phyloP scores from a whole-genome alignment of 1,284 basidiomycete genomes.

The Coniferiporia weirii region DNA sequence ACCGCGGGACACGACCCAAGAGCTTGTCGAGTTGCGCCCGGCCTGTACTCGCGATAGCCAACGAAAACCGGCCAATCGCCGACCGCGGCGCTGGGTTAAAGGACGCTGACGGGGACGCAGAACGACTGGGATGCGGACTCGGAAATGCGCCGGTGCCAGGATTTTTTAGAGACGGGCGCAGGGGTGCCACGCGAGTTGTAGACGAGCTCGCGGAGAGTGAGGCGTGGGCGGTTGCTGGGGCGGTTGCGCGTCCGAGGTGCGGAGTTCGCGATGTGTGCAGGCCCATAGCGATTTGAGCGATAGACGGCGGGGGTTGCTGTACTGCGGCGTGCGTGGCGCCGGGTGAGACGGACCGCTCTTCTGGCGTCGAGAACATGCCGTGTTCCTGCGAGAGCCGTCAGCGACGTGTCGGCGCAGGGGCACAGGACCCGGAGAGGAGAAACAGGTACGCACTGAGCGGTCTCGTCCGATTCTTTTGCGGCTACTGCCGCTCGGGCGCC shows the following conservation, averaged over 20 bases:
- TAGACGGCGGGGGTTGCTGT: conserved; percentile 10
- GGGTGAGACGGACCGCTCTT: conserved; percentile 11
- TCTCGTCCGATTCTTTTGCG: neutral
- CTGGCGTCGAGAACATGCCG: conserved; percentile 19
- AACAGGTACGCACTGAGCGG: conserved; percentile 4
- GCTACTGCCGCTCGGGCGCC: conserved; percentile 8
- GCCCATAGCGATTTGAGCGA: conserved; percentile 19
- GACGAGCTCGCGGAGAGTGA: conserved; percentile 6
- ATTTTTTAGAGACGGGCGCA: conserved; percentile 18
- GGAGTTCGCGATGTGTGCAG: conserved; percentile 18
- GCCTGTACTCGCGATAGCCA: neutral
- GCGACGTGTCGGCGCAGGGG: neutral
- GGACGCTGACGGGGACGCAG: conserved; percentile 12
- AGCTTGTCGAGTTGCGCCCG: conserved; percentile 12
- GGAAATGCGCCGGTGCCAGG: neutral
- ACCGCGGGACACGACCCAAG: neutral
- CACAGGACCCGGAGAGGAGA: neutral
- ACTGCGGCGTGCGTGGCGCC: neutral
- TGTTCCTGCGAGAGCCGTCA: conserved; percentile 5
- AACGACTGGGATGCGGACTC: conserved; percentile 5
- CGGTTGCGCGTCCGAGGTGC: conserved; percentile 13
- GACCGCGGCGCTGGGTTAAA: neutral
- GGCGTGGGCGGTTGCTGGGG: neutral
- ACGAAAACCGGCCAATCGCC: conserved; percentile 7
- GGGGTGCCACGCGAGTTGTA: conserved; percentile 10